Evolutionary conservation across 495 filamentous ascomycete species (phyloP), one percentile per base, ranked within the genome.

Genomic region (Aspergillus carlsbadensis): DNA sequence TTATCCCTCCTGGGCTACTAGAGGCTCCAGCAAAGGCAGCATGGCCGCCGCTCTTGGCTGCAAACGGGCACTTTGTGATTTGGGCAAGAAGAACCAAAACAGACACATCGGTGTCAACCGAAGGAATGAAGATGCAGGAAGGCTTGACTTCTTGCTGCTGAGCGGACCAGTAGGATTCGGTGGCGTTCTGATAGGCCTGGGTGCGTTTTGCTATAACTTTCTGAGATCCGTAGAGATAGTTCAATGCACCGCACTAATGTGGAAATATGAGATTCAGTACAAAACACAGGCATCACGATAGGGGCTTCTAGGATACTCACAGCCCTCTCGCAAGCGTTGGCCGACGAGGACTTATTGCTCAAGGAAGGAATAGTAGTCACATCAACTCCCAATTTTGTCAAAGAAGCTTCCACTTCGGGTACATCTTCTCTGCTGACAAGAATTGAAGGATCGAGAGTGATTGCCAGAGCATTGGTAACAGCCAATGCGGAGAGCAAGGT

Each of bases 31-130:
- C 43, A 49, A 67, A 67, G 8, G 60, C 60, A 24, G 61, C 61
- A 57, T 81, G 74, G 0, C 79, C 79, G 51, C 78, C 78, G 31
- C 70, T 71, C 34, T 73, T 68, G n/a, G 77, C 65, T 6, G 79
- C 79, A 52, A 82, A 80, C 5, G 60, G 46, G 41, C 67, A 69
- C 2, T 41, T 41, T 15, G 59, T 63, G 7, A 60, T 31, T 13
- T 58, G 55, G 11, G 61, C 54, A 3, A 65, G 34, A 15, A 68
- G 41, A 4, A 69, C 58, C 3, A 57, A 53, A 40, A 55, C 40
- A 46, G 64, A 64, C 13, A 68, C 65, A 0, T 70, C 65, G 5
- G 52, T 60, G 15, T 62, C 63, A 24, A 42, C 36, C 10, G 45
- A 31, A 5, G 68, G 65, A 37, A 56, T 54, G 54, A 71, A 65